Percentiles rank a stretch among this genome's conserved stretches.
These are phyloP conservation scores for Cystoderma amianthinum DNA, from an alignment of 768 basidiomycete genomes.

Conservation along the genomic window DNA sequence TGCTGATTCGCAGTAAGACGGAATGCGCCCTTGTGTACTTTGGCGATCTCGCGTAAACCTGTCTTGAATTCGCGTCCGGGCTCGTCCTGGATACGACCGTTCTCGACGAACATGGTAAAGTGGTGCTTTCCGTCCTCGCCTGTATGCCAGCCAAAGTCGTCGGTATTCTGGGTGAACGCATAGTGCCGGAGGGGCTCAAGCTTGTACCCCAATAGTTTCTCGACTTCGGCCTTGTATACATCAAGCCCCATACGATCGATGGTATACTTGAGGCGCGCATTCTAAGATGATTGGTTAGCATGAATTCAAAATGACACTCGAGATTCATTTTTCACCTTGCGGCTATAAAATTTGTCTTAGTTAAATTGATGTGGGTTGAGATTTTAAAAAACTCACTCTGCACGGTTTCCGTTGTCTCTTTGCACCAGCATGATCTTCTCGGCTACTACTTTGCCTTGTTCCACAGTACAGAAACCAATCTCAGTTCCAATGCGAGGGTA, in stretches of 20 bases:
- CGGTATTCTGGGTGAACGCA: conserved; percentile 83
- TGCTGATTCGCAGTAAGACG: conserved; percentile 95
- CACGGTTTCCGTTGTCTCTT: conserved; percentile 92
- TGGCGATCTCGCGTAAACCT: conserved; percentile 87
- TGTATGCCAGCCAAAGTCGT: conserved; percentile 90
- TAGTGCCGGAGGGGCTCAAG: conserved; percentile 71
- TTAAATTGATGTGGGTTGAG: background rate
- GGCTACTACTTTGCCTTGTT: conserved; percentile 80
- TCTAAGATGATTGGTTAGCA: conserved; percentile 33
- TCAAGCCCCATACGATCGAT: conserved; percentile 92
- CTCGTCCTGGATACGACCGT: conserved; percentile 95
- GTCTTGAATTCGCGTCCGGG: conserved; percentile 88
- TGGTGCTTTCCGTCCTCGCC: conserved; percentile 87
- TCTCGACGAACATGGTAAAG: conserved; percentile 94
- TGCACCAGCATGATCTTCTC: conserved; percentile 94
- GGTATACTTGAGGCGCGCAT: conserved; percentile 93
- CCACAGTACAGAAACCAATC: conserved; percentile 88
- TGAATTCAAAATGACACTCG: too few relatives aligned
- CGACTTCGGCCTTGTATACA: conserved; percentile 83
- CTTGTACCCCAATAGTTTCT: conserved; percentile 76
- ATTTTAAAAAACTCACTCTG: conserved; percentile 63
- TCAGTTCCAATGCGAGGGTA: conserved; percentile 87
- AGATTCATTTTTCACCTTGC: too few relatives aligned
- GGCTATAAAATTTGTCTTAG: conserved; percentile 25
- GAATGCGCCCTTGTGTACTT: conserved; percentile 91